A percentile compares a stretch with the other conserved stretches of the same genome.
These are phyloP conservation scores for Vanrija sp. DNA, from an alignment of 1,284 basidiomycete genomes.

Conservation along the genomic window DNA sequence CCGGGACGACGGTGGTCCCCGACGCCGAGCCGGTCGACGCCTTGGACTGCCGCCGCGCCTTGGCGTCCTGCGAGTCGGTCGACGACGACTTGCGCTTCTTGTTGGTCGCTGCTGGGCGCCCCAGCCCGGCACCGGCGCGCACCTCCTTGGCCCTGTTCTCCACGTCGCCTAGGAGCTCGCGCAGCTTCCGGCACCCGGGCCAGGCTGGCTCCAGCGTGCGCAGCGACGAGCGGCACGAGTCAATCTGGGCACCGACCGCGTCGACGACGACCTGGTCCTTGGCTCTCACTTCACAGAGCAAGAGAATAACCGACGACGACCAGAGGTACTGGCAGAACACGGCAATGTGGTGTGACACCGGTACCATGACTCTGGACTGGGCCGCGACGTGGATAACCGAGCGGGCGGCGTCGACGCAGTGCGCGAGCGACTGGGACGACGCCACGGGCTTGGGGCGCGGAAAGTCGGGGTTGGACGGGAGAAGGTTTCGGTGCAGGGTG, in stretches of 20 bases:
- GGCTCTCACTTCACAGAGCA: constrained; percentile 81
- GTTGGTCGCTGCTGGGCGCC: neutral
- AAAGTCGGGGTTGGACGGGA: constrained; percentile 50
- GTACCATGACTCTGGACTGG: constrained; percentile 76
- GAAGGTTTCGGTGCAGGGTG: constrained; percentile 81
- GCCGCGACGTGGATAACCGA: constrained; percentile 69
- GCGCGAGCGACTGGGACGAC: constrained; percentile 40
- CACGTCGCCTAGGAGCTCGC: constrained; percentile 49
- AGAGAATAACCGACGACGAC: constrained; percentile 80
- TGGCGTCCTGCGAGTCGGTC: neutral
- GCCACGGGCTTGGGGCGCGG: constrained; percentile 41
- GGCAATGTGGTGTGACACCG: constrained; percentile 79
- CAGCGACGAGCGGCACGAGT: constrained; percentile 64
- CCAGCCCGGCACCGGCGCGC: constrained; percentile 9
- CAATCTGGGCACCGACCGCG: constrained; percentile 76
- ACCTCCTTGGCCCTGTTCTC: constrained; percentile 43
- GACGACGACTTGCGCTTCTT: constrained; percentile 29
- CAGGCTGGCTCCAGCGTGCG: constrained; percentile 79
- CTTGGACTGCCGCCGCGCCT: neutral
- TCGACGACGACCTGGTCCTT: constrained; percentile 61
- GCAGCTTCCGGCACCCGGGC: constrained; percentile 83
- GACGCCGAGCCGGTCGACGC: neutral
- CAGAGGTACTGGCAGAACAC: constrained; percentile 89
- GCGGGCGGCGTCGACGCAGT: constrained; percentile 44
- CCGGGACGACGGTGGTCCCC: neutral